Evolutionary conservation across 169 alveolate species (phyloP), one percentile per base, ranked within the genome.

Genomic region (Plasmodium fragile): DNA sequence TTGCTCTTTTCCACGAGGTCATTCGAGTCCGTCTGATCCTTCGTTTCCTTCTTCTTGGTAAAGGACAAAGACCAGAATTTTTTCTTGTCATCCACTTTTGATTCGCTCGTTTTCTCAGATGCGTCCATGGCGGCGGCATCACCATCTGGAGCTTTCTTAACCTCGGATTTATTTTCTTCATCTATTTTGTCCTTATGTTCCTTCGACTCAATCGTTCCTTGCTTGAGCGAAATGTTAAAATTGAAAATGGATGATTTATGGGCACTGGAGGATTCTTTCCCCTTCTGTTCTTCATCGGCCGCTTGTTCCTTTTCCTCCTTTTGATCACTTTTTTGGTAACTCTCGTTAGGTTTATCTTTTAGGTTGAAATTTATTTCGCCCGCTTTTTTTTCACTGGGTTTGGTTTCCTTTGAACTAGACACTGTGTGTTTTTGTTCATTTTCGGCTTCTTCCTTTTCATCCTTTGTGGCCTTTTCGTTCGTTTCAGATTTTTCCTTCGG

Each of bases 51-150:
- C 41, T 85, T 85, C 77, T 85, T 85, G 11, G 85, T 34, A 52
- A 85, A 85, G 1, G 93, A 75, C 32, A 85, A 77, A 4, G 28
- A 75, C 93, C 93, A 85, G 28, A 85, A 49, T 45, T 85, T 85
- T 18, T 85, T 77, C 65, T 75, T 75, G 16, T 85, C 93, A 72
- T 25, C 79, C 49, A 22, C 45, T 41, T 84, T 72, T 6, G 41
- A 18, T 41, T 43, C 71, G 59, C 25, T 72, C 32, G 25, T 52
- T 73, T 85, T 77, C 0, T 85, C 93, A n/a, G 36, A 10, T 32
- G 55, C 39, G 30, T 49, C 71, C 36, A 49, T 10, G 28, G 28
- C 84, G 8, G n/a, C 49, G 34, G 69, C 28, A 30, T 45, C 78
- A 25, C 36, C 22, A 34, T 16, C 55, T 85, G 78, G 25, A 1